phyloP scores from a whole-genome alignment of 2,329 filamentous ascomycete genomes.

The Cordyceps militaris region DNA sequence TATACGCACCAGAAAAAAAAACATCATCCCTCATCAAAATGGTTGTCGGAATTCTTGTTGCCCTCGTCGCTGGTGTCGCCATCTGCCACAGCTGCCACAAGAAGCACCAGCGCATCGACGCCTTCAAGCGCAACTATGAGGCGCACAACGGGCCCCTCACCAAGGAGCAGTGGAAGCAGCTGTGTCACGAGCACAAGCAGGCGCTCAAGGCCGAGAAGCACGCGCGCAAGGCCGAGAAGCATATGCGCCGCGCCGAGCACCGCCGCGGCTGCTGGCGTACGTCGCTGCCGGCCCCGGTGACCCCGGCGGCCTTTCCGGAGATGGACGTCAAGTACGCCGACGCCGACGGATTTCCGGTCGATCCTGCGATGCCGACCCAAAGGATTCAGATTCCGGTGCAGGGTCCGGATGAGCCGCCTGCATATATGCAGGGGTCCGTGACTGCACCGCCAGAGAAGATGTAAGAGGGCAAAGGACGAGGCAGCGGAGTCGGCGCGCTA shows the following conservation, averaged over 20 bases:
- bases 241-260: neutral
- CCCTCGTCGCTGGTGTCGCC: constrained; percentile 1
- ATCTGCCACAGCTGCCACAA: constrained; percentile 12
- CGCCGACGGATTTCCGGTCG: neutral
- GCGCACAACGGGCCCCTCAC: neutral
- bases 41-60: constrained; percentile 4
- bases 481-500: no score
- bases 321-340: neutral
- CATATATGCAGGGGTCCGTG: neutral
- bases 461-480: neutral
- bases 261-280: neutral
- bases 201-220: constrained; percentile 6
- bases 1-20: neutral
- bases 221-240: neutral
- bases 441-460: constrained; percentile 1
- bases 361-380: neutral
- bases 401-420: neutral
- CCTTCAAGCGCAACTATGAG: neutral
- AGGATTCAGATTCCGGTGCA: neutral
- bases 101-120: constrained; percentile 1
- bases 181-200: constrained; percentile 9
- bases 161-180: constrained; percentile 7
- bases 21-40: neutral
- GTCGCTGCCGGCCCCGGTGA: neutral
- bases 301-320: neutral